A percentile compares a stretch with the other conserved stretches of the same genome.
Evolutionary conservation across 306 rosid genomes (phyloP).

Genomic region (Delonix regia): DNA sequence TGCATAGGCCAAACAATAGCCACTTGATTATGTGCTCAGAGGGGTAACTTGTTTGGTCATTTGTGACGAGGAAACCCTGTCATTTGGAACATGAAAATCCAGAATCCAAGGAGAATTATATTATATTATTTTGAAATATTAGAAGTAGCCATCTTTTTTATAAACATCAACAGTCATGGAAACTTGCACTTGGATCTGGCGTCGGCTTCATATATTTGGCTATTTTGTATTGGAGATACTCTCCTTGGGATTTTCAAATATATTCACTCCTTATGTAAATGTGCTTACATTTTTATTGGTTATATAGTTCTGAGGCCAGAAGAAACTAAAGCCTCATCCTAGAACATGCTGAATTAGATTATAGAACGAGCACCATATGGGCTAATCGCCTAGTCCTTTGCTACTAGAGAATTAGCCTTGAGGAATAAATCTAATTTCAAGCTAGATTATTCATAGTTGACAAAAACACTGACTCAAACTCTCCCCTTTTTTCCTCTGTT

Average conservation of each 20-base stretch:
- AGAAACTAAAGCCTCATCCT: neutral
- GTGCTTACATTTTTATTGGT: neutral
- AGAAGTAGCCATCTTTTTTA: conserved; percentile 29
- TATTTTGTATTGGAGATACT: conserved; percentile 41
- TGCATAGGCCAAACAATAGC: neutral
- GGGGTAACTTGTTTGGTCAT: conserved; percentile 41
- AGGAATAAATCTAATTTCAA: no score
- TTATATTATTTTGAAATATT: conserved; percentile 34
- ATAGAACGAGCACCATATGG: no score
- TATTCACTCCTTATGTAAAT: neutral
- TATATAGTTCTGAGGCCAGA: neutral
- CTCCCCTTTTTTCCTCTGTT: neutral
- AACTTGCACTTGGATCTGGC: conserved; percentile 61
- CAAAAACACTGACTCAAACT: neutral
- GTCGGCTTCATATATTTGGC: conserved; percentile 61
- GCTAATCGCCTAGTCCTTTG: no score
- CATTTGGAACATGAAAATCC: conserved; percentile 70
- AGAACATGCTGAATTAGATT: no score
- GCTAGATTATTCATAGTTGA: no score
- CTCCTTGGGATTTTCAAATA: conserved; percentile 40
- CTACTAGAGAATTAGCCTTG: neutral
- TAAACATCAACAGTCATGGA: conserved; percentile 41
- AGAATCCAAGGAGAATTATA: conserved; percentile 70
- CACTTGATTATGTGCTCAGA: conserved; percentile 26
- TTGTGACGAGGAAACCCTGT: conserved; percentile 80